A percentile compares a stretch with the other conserved stretches of the same genome.
Evolutionary conservation across 805 yeast species (phyloP).

Genomic region (Debaryomyces tyrocola): DNA sequence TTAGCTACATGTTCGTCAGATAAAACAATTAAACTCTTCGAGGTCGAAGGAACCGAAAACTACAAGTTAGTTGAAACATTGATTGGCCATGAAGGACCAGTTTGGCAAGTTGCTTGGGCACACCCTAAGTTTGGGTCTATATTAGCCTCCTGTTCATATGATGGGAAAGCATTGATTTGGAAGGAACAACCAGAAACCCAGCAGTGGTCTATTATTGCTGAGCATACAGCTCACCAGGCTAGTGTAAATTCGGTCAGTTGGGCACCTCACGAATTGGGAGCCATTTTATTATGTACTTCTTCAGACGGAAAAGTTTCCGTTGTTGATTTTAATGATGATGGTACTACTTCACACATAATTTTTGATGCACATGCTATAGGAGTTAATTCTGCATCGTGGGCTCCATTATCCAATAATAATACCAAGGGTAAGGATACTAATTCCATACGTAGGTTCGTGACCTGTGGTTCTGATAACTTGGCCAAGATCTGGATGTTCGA

Average conservation of each 20-base stretch:
- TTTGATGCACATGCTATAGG: constrained; percentile 90
- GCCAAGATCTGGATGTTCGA: constrained; percentile 88
- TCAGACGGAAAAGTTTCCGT: constrained; percentile 92
- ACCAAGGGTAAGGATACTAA: constrained; percentile 24
- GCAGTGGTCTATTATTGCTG: constrained; percentile 83
- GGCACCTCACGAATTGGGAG: constrained; percentile 98
- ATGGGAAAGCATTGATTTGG: constrained; percentile 94
- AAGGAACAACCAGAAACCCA: constrained; percentile 78
- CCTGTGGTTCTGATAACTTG: constrained; percentile 94
- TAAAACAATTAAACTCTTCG: constrained; percentile 91
- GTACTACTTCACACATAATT: constrained; percentile 62
- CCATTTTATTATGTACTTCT: constrained; percentile 84
- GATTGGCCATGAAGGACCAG: constrained; percentile 95
- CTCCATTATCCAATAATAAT: constrained; percentile 52
- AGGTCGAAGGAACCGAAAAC: constrained; percentile 76
- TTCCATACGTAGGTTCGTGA: constrained; percentile 71
- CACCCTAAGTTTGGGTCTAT: constrained; percentile 97
- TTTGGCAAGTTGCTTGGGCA: constrained; percentile 99
- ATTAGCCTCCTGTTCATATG: constrained; percentile 92
- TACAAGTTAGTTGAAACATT: constrained; percentile 83
- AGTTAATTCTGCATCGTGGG: constrained; percentile 95
- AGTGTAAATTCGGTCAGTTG: constrained; percentile 92
- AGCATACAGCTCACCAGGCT: constrained; percentile 86
- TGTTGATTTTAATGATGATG: constrained; percentile 88
- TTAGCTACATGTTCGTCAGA: constrained; percentile 96